Evolutionary conservation across 1,139 yeast genomes (phyloP), one percentile per base, ranked within the genome.

Genomic region (Suhomyces guaymorum): DNA sequence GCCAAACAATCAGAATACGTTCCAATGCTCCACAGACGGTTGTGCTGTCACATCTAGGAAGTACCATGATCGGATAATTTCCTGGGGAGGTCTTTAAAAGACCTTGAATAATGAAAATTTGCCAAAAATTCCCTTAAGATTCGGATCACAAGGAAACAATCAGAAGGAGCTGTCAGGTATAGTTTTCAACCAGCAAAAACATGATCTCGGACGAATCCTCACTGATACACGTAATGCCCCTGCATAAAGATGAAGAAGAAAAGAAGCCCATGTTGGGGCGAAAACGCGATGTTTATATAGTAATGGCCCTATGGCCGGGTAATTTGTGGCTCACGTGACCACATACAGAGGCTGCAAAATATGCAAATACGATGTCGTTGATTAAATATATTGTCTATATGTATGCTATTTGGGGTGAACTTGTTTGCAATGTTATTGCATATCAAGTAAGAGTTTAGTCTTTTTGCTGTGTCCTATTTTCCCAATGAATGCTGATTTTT

Each of bases 181-280:
- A 84, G 92, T 89, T 90, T 90, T 90, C 97, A 90, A 90, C 97
- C 95, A 90, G 98, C 98, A 90, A 90, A 89, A 86, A 90, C 97
- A 90, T 95, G 95, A 88, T 88, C 98, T 90, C 98, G 97, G 97
- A 92, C 96, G 96, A 89, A 89, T 92, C 97, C 97, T 90, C 98
- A 90, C 96, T 89, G 97, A 90, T 87, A 88, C 95, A 95, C 96
- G 97, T 90, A 90, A 89, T 89, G 96, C 97, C 97, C 97, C 86
- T 85, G 98, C 97, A 90, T 88, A 92, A 90, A 84, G 96, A 89
- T 89, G 64, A 57, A 61, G 82, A 64, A 57, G 57, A 57, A 61
- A 58, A 59, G 43, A 34, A 29, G 33, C 29, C 19, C 7, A 5
- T 17, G 5, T 17, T 5, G 7, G 35, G 33, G 33, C 34, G 40